These are phyloP conservation scores for Penicillium simplicissimum DNA, from an alignment of 495 filamentous ascomycete species.

Conservation along the genomic window DNA sequence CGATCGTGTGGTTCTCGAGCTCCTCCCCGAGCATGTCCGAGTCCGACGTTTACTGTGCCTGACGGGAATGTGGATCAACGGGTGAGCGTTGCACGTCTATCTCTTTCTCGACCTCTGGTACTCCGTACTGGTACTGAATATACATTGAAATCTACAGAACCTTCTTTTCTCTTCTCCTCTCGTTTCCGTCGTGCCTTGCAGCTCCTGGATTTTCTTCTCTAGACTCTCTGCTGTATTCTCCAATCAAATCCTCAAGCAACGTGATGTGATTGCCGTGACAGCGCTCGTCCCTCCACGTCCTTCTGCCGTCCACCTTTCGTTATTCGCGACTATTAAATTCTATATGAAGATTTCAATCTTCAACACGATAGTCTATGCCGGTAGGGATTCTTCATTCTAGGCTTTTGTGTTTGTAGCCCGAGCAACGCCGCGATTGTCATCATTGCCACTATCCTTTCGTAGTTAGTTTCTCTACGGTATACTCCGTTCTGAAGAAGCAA, in stretches of 20 bases:
- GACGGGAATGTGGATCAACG: conserved; percentile 22
- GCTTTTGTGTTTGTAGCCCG: conserved; percentile 2
- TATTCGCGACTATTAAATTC: not conserved
- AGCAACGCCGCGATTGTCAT: not conserved
- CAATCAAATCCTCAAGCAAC: not conserved
- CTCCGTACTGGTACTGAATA: not conserved
- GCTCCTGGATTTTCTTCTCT: not conserved
- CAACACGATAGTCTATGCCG: not conserved
- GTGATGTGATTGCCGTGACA: conserved; percentile 12
- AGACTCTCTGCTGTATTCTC: not conserved
- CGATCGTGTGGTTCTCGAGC: not conserved
- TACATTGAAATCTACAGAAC: not conserved
- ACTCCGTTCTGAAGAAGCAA: not conserved
- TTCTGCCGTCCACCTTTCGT: not conserved
- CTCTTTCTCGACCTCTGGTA: not conserved
- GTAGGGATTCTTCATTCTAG: not conserved
- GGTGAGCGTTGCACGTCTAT: conserved; percentile 13
- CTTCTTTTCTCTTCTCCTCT: not conserved
- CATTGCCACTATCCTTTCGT: not conserved
- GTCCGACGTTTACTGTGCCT: conserved; percentile 13
- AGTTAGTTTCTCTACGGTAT: not conserved
- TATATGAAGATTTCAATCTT: conserved; percentile 3
- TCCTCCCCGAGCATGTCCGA: conserved; percentile 27
- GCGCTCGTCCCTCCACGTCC: not conserved
- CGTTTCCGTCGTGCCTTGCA: conserved; percentile 13